Conservation (phyloP, 1,284 basidiomycete genomes). For the Moesziomyces aphidis region DNA sequence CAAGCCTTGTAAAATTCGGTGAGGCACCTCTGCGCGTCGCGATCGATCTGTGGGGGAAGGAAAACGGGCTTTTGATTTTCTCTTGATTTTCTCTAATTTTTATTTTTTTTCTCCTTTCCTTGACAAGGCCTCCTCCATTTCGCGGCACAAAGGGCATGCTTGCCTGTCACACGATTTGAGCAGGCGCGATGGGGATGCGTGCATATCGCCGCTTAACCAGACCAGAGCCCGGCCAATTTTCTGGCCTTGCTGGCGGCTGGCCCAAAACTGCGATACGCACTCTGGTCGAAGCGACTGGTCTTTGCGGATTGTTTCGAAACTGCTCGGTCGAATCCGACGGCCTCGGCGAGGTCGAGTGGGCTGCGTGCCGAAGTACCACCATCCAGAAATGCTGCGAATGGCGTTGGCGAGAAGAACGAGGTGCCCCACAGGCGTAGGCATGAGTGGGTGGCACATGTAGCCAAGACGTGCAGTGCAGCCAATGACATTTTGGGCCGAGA, state of each 20-base stretch:
- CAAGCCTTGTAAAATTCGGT: too few species aligned
- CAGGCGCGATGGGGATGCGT: not conserved
- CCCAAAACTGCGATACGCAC: not conserved
- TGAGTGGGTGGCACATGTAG: not conserved
- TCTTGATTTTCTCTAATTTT: too few species aligned
- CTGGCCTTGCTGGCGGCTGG: not conserved
- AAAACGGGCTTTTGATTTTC: too few species aligned
- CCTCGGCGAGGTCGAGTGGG: not conserved
- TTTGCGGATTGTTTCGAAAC: not conserved
- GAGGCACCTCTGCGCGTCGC: not conserved
- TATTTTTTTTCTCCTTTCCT: too few species aligned
- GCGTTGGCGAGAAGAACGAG: not conserved
- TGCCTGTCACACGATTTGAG: not conserved
- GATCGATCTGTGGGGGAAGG: not conserved
- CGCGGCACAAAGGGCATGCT: not conserved
- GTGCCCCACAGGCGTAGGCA: not conserved
- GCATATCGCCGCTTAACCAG: not conserved
- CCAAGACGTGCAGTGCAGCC: not conserved
- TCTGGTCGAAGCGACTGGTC: too few species aligned
- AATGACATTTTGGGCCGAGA: not conserved
- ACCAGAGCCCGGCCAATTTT: not conserved
- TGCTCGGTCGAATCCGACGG: not conserved
- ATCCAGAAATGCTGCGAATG: not conserved
- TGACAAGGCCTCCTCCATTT: too few species aligned
- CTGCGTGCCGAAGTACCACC: not conserved